Evolutionary conservation across 2,329 filamentous ascomycete species (phyloP).

Genomic region (Metarhizium album): DNA sequence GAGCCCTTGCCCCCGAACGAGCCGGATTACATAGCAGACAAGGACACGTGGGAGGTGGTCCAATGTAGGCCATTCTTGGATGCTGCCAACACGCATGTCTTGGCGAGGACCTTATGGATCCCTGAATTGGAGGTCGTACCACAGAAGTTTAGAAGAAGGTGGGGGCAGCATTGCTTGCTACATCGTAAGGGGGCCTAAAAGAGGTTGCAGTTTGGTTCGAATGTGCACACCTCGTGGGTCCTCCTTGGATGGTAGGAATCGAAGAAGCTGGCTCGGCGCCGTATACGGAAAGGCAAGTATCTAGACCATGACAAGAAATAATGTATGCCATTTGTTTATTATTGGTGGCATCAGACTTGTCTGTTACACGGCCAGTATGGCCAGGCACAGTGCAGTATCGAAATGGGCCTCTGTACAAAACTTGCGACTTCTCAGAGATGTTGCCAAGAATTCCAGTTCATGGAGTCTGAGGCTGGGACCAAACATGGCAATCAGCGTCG

Average conservation of each 20-base stretch:
- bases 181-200: slow-evolving; percentile 28
- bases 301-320: too few species aligned
- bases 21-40: slow-evolving; percentile 68
- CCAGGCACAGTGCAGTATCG: too few species aligned
- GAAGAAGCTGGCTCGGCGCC: too few species aligned
- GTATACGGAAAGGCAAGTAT: too few species aligned
- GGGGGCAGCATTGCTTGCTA: slow-evolving; percentile 83
- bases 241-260: background rate
- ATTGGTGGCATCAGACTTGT: too few species aligned
- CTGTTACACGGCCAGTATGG: too few species aligned
- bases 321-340: too few species aligned
- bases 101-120: slow-evolving; percentile 74
- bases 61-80: slow-evolving; percentile 75
- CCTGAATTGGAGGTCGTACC: slow-evolving; percentile 64
- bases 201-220: background rate
- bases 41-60: slow-evolving; percentile 65
- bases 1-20: slow-evolving; percentile 52
- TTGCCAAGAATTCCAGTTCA: too few species aligned
- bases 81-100: slow-evolving; percentile 56
- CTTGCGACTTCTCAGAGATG: too few species aligned
- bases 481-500: too few species aligned
- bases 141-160: slow-evolving; percentile 57
- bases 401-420: too few species aligned
- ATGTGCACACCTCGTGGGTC: background rate
- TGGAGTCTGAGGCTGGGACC: too few species aligned